Evolutionary conservation across 1,284 basidiomycete genomes (phyloP).

Genomic region (Cutaneotrichosporon spelunceum): DNA sequence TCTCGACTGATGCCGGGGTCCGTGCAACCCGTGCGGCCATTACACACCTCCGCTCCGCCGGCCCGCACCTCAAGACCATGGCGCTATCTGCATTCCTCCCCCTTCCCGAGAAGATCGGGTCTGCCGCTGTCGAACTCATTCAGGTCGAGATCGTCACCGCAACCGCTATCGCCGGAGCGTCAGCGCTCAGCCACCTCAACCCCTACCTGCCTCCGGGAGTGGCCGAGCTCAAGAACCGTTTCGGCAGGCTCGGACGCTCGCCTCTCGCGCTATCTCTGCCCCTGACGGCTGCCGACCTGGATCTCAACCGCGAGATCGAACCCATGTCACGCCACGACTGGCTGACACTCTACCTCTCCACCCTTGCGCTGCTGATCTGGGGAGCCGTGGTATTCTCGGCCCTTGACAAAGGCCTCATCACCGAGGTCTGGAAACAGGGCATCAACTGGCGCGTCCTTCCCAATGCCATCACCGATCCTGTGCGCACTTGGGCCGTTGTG

Average conservation of each 20-base stretch:
- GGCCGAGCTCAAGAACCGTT: neutral
- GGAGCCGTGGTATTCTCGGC: neutral
- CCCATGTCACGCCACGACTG: neutral
- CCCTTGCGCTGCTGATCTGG: constrained; percentile 1
- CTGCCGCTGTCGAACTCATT: neutral
- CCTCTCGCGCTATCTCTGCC: neutral
- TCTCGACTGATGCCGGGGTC: too few relatives aligned
- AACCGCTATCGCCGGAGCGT: neutral
- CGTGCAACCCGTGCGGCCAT: neutral
- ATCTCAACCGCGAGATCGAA: neutral
- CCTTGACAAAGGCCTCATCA: neutral
- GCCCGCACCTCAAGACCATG: neutral
- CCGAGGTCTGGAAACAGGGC: neutral
- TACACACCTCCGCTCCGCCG: neutral
- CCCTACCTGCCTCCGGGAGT: neutral
- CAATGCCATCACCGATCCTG: neutral
- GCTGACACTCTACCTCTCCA: neutral
- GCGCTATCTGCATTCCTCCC: neutral
- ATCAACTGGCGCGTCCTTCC: neutral
- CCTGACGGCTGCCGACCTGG: neutral
- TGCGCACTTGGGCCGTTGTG: neutral
- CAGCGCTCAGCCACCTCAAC: neutral
- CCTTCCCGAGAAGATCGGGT: neutral
- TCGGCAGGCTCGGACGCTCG: neutral
- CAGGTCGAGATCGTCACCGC: neutral